Base-by-base conservation (phyloP, 192 early-diverging fungal genomes). In the Coemansia sp. region DNA sequence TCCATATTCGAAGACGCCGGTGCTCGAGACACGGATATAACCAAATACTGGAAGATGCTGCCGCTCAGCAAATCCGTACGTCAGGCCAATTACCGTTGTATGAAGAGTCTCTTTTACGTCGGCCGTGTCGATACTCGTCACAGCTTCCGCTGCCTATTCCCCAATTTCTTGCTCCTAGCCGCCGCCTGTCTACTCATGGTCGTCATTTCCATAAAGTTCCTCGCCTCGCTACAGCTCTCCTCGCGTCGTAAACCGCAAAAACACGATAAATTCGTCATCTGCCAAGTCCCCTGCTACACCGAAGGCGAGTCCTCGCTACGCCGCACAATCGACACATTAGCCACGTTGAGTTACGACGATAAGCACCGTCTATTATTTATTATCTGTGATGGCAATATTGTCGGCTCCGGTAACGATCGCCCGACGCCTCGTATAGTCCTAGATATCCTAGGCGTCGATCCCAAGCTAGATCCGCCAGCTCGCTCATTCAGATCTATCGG, bases 261-360 rank as follows among this genome's bases (percentile, higher is more conserved):
- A 25, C 86, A 91, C 71, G 90, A 93, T 73, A 91, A 94, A 67
- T 96, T 98, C 78, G 91, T 96, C 67, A 91, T 98, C 46, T 91
- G 90, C 75, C 94, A 96, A 69, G 92, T 98, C 8, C 95, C 96
- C 15, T 98, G 96, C 85, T 99, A 99, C 83, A 98, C 96, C 7
- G 98, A 99, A 76, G 93, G 93, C 64, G 98, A 99, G 69, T 92
- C 90, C 34, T 98, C 98, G 1, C 84, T 99, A 38, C 84, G 89
- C 32, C 91, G 92, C 68, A 99, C 98, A 1, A 85, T 99, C 39
- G 90, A 99, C 74, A 98, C 98, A 14, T 80, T 99, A 21, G 92
- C 95, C 1, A 84, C 78, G 27, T 85, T 97, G 32, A 87, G 91
- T 44, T 99, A 99, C 73, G 97, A 98, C 64, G 97, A 99, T 83